Percentiles rank a stretch among this genome's conserved stretches.
Evolutionary conservation across 768 basidiomycete species (phyloP).

Genomic region (Calocera cornea): DNA sequence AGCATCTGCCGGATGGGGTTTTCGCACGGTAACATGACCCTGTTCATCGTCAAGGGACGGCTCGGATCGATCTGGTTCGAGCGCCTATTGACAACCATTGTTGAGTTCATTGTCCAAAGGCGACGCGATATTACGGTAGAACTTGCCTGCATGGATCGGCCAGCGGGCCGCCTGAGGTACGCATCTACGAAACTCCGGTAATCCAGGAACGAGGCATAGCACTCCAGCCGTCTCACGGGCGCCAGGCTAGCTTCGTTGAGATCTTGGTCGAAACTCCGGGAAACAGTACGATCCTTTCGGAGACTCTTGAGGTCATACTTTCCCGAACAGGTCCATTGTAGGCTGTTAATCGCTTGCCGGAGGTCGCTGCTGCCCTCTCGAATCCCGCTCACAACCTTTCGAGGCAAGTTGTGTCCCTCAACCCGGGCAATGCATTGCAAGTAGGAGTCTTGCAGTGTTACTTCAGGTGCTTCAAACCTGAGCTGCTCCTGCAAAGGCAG

Average conservation of each 20-base stretch:
- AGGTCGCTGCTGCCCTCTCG: background rate
- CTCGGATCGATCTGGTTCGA: background rate
- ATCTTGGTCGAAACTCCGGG: background rate
- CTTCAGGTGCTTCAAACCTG: constrained; percentile 46
- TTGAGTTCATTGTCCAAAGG: background rate
- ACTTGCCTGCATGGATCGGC: background rate
- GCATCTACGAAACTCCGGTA: constrained; percentile 3
- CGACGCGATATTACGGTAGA: background rate
- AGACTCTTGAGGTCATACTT: background rate
- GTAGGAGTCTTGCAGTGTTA: constrained; percentile 47
- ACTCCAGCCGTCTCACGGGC: constrained; percentile 8
- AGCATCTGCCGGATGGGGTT: background rate
- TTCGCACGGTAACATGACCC: background rate
- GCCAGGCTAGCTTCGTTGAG: background rate
- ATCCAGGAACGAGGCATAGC: background rate
- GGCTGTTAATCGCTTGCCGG: background rate
- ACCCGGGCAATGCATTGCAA: constrained; percentile 47
- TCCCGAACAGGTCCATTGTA: constrained; percentile 5
- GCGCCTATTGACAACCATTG: background rate
- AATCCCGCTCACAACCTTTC: constrained; percentile 25
- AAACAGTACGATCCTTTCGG: constrained; percentile 10
- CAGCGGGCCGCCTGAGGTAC: background rate
- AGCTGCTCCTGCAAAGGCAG: constrained; percentile 68
- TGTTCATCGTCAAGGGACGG: background rate
- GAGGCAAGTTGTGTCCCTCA: constrained; percentile 39